Evolutionary conservation across 768 basidiomycete species (phyloP).

Genomic region (Megacollybia marginata): DNA sequence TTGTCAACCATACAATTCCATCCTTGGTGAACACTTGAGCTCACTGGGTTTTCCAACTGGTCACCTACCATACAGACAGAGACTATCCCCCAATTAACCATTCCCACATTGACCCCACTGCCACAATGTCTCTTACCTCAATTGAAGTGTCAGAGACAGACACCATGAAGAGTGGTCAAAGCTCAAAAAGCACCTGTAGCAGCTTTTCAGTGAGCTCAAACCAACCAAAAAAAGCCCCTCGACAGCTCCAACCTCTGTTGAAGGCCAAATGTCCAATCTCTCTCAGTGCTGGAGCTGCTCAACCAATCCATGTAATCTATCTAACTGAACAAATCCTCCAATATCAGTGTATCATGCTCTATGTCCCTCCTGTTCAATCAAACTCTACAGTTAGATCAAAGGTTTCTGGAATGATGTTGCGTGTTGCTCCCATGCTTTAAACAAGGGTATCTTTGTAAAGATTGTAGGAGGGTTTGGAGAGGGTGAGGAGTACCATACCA

Average conservation of each 20-base stretch:
- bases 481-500: constrained; percentile 81
- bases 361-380: constrained; percentile 68
- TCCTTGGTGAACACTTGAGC: constrained; percentile 84
- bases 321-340: constrained; percentile 95
- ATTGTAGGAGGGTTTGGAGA: constrained; percentile 67
- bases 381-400: constrained; percentile 87
- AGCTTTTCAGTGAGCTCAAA: constrained; percentile 33
- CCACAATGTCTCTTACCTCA: constrained; percentile 15
- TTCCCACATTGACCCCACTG: constrained; percentile 25
- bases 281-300: constrained; percentile 37
- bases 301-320: constrained; percentile 65
- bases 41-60: constrained; percentile 83
- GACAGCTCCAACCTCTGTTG: constrained; percentile 47
- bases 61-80: constrained; percentile 42
- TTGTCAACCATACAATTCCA: constrained; percentile 89
- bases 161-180: constrained; percentile 44
- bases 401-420: constrained; percentile 81
- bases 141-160: constrained; percentile 36
- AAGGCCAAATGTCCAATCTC: constrained; percentile 49
- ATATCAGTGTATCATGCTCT: constrained; percentile 80
- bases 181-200: too few relatives aligned
- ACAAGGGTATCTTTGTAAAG: constrained; percentile 83
- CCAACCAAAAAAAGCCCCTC: constrained; percentile 41
- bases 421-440: constrained; percentile 72
- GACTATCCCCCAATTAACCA: constrained; percentile 38